Conservation (phyloP, 2,329 filamentous ascomycete species). For the Blastomyces gilchristii region DNA sequence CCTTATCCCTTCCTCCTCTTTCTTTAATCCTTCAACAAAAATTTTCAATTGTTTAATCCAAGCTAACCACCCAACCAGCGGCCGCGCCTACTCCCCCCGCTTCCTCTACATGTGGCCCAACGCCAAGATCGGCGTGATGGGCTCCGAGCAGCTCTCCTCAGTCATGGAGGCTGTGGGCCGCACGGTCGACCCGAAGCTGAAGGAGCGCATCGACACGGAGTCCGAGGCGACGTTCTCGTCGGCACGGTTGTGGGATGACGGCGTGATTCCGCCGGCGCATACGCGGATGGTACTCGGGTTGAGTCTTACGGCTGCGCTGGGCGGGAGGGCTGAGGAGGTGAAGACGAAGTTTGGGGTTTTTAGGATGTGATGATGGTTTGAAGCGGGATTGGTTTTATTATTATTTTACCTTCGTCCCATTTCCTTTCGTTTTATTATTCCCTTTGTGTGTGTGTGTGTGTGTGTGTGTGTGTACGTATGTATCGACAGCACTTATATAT, state of each 20-base stretch:
- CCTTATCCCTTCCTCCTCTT: not conserved
- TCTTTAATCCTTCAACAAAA: too few relatives aligned
- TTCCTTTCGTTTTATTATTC: not conserved
- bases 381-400: not conserved
- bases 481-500: not conserved
- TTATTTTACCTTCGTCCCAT: too few relatives aligned
- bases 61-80: conserved; percentile 38
- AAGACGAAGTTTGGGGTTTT: conserved; percentile 68
- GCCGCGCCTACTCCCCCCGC: conserved; percentile 79
- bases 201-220: conserved; percentile 76
- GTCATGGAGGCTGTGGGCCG: conserved; percentile 95
- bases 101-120: conserved; percentile 98
- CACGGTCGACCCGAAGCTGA: conserved; percentile 67
- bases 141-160: conserved; percentile 74
- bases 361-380: conserved; percentile 52
- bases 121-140: conserved; percentile 94
- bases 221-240: conserved; percentile 82
- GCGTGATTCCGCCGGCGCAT: conserved; percentile 67
- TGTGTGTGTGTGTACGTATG: not conserved
- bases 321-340: conserved; percentile 48
- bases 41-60: not conserved
- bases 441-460: not conserved
- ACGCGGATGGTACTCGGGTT: conserved; percentile 63
- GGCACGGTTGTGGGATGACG: conserved; percentile 84
- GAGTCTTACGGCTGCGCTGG: conserved; percentile 60